Evolutionary conservation across 148 eudicot genomes (phyloP).

Genomic region (Diospyros lotus): DNA sequence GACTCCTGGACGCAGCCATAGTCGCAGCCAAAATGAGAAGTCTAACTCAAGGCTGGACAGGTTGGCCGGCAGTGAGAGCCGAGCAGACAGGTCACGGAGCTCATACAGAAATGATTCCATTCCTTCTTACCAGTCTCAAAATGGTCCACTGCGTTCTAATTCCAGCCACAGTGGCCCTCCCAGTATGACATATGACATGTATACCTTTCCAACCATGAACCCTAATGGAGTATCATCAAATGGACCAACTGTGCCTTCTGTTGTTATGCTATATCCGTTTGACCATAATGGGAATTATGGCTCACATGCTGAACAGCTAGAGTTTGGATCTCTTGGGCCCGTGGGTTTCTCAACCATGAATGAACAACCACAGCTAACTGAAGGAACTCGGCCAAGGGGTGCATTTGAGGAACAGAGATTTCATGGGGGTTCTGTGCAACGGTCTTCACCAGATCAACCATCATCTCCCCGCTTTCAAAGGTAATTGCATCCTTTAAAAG

Average conservation of each 20-base stretch:
- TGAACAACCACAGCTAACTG: constrained; percentile 44
- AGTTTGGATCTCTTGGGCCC: constrained; percentile 68
- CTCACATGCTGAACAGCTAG: constrained; percentile 62
- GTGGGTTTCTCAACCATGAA: constrained; percentile 36
- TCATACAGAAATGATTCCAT: constrained; percentile 43
- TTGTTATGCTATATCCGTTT: constrained; percentile 74
- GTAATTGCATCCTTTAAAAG: constrained; percentile 21
- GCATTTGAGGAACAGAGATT: constrained; percentile 51
- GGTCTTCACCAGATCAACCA: constrained; percentile 70
- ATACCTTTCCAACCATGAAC: constrained; percentile 43
- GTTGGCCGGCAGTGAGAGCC: constrained; percentile 34
- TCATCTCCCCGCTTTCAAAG: constrained; percentile 68
- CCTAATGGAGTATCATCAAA: constrained; percentile 41
- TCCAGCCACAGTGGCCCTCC: constrained; percentile 42
- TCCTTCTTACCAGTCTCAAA: constrained; percentile 49
- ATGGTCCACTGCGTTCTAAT: constrained; percentile 45
- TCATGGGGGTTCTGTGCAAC: constrained; percentile 41
- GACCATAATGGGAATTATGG: constrained; percentile 46
- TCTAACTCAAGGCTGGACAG: constrained; percentile 51
- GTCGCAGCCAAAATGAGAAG: constrained; percentile 56
- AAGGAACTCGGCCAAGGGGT: constrained; percentile 39
- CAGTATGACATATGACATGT: constrained; percentile 54
- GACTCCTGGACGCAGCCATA: constrained; percentile 46
- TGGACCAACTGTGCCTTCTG: constrained; percentile 46
- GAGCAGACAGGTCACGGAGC: constrained; percentile 57